Base-by-base conservation (phyloP, 2,329 filamentous ascomycete genomes). In the Exserohilum turcica region DNA sequence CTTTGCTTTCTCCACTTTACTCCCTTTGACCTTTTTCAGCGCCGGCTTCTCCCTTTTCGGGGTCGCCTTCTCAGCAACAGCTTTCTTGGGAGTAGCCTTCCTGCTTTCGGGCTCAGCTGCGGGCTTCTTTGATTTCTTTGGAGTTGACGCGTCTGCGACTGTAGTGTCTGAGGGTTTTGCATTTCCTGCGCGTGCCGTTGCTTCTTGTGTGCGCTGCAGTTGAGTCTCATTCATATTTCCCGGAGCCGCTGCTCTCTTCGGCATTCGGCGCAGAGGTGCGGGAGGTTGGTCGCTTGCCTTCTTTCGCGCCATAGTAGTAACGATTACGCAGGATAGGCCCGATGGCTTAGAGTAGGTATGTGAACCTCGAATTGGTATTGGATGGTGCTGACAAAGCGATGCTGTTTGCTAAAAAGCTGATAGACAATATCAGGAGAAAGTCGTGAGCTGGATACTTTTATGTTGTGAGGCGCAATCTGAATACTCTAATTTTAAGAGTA, bases 401-500 rank as follows among this genome's bases (percentile, higher is more conserved):
- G 6, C 3, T 19, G 12, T 31, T 18, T 13, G n/a, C 37, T 2
- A 21, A 27, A 24, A 21, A 18, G 9, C 3, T n/a, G 35, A 37
- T 5, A 19, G 18, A 37, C 19, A 13, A 13, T 6, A n/a, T n/a
- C n/a, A 7, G 18, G 12, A 18, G 9, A 29, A 48, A n/a, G 21
- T 31, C 28, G 38, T 28, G 10, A 19, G 35, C 15, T 27, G 16
- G 19, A 33, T 19, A 29, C 27, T 15, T 16, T n/a, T 39, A 21
- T 6, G 32, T 16, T 29, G 35, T n/a, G 8, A 16, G 29, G 39
- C 8, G 8, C 19, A 28, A 12, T 15, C 43, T 58, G 54, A 51
- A 54, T 54, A 57, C 35, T 31, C 43, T 32, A 39, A 29, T 33
- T 15, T 27, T n/a, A 39, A 19, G 24, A 10, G 32, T 18, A 18